Percentiles rank a stretch among this genome's conserved stretches.
phyloP scores from a whole-genome alignment of 2,329 filamentous ascomycete species.

The Calonectria pteridis region DNA sequence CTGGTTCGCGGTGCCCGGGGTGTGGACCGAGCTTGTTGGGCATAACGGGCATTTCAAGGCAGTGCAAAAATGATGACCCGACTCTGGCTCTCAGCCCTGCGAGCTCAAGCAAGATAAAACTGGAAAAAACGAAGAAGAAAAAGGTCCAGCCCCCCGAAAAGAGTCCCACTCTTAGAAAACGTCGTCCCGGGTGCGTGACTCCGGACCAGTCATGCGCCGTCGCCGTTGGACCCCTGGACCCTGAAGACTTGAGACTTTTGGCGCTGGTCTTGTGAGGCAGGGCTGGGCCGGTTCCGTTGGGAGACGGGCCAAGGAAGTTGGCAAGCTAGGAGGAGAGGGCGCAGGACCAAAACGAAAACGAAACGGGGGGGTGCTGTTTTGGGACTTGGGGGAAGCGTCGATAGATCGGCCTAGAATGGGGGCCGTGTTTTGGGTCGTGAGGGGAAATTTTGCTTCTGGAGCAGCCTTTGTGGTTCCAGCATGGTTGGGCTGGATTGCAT shows the following conservation, averaged over 20 bases:
- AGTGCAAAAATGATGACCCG: not conserved
- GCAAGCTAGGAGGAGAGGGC: not conserved
- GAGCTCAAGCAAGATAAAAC: not conserved
- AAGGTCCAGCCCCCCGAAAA: not conserved
- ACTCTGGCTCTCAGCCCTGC: not conserved
- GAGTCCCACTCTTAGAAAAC: not conserved
- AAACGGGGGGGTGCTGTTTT: not conserved
- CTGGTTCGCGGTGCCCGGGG: not conserved
- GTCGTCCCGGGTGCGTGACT: constrained; percentile 8
- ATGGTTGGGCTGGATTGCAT: constrained; percentile 19
- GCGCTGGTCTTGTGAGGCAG: constrained; percentile 28
- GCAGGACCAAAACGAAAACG: not conserved
- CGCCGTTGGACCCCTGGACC: constrained; percentile 38
- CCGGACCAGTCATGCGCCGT: constrained; percentile 27
- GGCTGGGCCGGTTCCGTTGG: constrained; percentile 37
- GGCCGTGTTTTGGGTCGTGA: not conserved
- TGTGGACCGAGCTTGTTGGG: not conserved
- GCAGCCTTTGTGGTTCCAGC: not conserved
- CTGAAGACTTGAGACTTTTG: constrained; percentile 23
- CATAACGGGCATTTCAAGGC: not conserved
- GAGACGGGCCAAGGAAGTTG: constrained; percentile 20
- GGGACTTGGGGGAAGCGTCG: not conserved
- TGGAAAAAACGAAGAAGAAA: not conserved
- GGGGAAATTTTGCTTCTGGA: not conserved
- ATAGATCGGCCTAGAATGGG: constrained; percentile 1